phyloP scores from a whole-genome alignment of 495 filamentous ascomycete genomes.

The Pyronema omphalodes region DNA sequence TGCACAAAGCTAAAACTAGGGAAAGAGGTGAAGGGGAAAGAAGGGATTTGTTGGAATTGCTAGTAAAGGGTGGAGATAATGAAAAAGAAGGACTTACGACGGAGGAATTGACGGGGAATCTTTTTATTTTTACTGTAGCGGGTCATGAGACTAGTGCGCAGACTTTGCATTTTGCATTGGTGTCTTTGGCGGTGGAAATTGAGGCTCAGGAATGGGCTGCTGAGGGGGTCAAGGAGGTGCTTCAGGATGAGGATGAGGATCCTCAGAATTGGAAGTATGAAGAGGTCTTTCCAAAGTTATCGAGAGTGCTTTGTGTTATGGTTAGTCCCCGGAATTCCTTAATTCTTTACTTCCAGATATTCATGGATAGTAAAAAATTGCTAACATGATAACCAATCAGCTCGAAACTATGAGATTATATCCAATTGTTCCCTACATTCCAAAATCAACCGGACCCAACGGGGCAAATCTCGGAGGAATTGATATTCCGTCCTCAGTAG shows the following conservation, averaged over 20 bases:
- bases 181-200: conserved; percentile 28
- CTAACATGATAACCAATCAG: not conserved
- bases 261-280: conserved; percentile 26
- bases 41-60: too few species aligned
- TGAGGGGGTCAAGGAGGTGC: conserved; percentile 29
- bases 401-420: not conserved
- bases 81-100: not conserved
- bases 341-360: not conserved
- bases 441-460: not conserved
- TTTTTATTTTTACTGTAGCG: conserved; percentile 32
- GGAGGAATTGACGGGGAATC: conserved; percentile 31
- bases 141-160: conserved; percentile 36
- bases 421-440: not conserved
- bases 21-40: too few species aligned
- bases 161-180: conserved; percentile 26
- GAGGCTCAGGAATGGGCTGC: conserved; percentile 29
- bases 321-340: conserved; percentile 15
- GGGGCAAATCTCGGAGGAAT: not conserved
- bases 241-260: conserved; percentile 11
- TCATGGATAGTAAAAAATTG: not conserved
- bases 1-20: too few species aligned
- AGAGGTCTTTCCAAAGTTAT: conserved; percentile 11
- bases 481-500: not conserved
- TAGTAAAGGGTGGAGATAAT: not conserved
- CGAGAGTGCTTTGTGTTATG: conserved; percentile 21